Evolutionary conservation across 1,284 basidiomycete genomes (phyloP).

Genomic region (Calocybe gambosa): DNA sequence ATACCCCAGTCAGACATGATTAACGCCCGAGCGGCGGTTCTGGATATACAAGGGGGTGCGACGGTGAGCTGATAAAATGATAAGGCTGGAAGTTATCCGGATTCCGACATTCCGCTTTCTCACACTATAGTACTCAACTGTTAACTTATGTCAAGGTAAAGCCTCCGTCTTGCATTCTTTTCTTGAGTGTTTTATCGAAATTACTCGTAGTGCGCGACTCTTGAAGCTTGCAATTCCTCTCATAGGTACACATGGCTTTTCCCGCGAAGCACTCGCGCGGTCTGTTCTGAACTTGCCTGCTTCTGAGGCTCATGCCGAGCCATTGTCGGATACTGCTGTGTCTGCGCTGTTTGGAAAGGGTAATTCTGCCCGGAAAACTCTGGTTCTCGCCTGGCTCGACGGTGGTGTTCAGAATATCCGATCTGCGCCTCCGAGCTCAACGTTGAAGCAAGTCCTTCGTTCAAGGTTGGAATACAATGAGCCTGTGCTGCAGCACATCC

Average conservation of each 20-base stretch:
- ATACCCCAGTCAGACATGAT: slow-evolving; percentile 33
- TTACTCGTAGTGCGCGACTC: slow-evolving; percentile 30
- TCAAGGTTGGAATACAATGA: slow-evolving; percentile 57
- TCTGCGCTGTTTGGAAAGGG: slow-evolving; percentile 69
- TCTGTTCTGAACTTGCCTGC: slow-evolving; percentile 51
- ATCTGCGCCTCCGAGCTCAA: slow-evolving; percentile 17
- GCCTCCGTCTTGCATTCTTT: neutral
- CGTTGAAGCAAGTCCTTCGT: slow-evolving; percentile 43
- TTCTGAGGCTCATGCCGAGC: slow-evolving; percentile 40
- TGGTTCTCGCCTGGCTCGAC: slow-evolving; percentile 68
- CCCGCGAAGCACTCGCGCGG: slow-evolving; percentile 58
- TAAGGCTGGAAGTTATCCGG: slow-evolving; percentile 11
- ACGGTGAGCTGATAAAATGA: slow-evolving; percentile 12
- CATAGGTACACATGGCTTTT: slow-evolving; percentile 62
- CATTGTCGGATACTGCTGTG: slow-evolving; percentile 65
- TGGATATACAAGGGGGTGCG: slow-evolving; percentile 4
- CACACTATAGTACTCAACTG: neutral
- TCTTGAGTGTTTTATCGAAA: neutral
- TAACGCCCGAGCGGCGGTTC: slow-evolving; percentile 6
- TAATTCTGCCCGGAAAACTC: slow-evolving; percentile 51
- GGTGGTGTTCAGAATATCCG: slow-evolving; percentile 55
- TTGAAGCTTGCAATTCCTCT: slow-evolving; percentile 59
- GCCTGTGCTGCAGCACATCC: slow-evolving; percentile 52
- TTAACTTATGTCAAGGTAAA: slow-evolving; percentile 12
- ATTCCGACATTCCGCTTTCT: slow-evolving; percentile 11